Conservation (phyloP, 768 basidiomycete species). For the Rickenella mellea region DNA sequence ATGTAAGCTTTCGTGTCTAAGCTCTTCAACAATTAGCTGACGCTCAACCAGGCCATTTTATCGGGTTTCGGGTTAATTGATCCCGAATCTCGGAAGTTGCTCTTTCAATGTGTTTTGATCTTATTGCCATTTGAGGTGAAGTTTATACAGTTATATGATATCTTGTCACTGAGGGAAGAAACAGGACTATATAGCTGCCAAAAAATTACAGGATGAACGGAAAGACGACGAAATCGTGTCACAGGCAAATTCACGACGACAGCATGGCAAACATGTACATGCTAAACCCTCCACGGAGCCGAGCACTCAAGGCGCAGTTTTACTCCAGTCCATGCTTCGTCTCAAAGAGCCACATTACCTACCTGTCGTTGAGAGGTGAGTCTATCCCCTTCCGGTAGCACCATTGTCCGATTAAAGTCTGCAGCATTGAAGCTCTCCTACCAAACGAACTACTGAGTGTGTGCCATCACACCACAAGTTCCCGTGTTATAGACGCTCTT, state of each 20-base stretch:
- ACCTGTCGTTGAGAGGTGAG: conserved; percentile 61
- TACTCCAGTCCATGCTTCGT: conserved; percentile 75
- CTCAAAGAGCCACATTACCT: conserved; percentile 60
- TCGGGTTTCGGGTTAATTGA: conserved; percentile 6
- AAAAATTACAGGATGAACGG: too few relatives aligned
- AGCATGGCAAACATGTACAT: too few relatives aligned
- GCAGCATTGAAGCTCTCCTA: conserved; percentile 50
- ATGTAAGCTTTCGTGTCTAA: conserved; percentile 33
- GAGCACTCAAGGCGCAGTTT: conserved; percentile 74
- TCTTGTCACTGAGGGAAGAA: too few relatives aligned
- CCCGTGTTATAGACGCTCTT: conserved; percentile 71
- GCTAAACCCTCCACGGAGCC: too few relatives aligned
- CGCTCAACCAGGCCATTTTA: conserved; percentile 14
- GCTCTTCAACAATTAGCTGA: background rate
- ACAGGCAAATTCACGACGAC: too few relatives aligned
- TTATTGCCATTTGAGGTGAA: conserved; percentile 5
- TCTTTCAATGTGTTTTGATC: conserved; percentile 8
- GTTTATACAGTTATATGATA: too few relatives aligned
- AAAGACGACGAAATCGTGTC: too few relatives aligned
- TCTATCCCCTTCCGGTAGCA: conserved; percentile 1
- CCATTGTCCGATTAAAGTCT: conserved; percentile 5
- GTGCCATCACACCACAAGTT: conserved; percentile 58
- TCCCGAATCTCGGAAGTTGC: conserved; percentile 7
- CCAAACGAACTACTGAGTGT: conserved; percentile 49
- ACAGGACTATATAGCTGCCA: conserved; percentile 19